Base-by-base conservation (phyloP, 2,329 filamentous ascomycete species). In the Cladobotryum protrusum region DNA sequence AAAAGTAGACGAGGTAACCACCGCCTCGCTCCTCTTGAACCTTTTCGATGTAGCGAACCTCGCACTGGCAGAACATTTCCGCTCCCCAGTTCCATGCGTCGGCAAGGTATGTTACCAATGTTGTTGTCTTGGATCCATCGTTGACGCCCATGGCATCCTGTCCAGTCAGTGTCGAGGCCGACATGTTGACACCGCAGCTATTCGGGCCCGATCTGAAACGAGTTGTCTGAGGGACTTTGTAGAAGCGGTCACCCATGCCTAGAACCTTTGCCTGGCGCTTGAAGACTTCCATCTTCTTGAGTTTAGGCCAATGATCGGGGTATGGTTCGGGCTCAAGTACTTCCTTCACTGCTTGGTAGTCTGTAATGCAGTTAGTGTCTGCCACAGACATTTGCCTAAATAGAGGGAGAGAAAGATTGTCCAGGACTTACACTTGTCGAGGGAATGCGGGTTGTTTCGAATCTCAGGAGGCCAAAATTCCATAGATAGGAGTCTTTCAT, bases 41-140 rank as follows among this genome's bases (percentile, higher is more conserved):
- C 60, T 81, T 76, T 49, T 78, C 74, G 45, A 87, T 70, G 58
- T 85, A 78, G 41, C 79, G 72, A 2, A 86, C 83, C 61, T 87
- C 82, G 53, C 81, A 82, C 57, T 82, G 76, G 63, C 83, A 87
- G 54, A 87, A 87, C 64, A 87, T 79, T 59, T 87, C 82, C 12
- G 83, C 81, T 8, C 83, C 84, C 81, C 82, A 84, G 58, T 85
- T 84, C 83, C 82, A 86, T 2, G 84, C 82, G 62, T 87, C 83
- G 7, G 79, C 74, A 7, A 87, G 67, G 57, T 87, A 87, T 0
- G 83, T 87, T 35, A 84, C 80, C 1, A 82, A 69, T 0, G 79
- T 85, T 11, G 78, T 83, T 15, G 76, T 85, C 64, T 86, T 86
- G 29, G 80, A 85, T 2, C 81, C 81, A 61, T 87, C 83, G 56